These are phyloP conservation scores for Colletotrichum neosansevieriae DNA, from an alignment of 2,329 filamentous ascomycete genomes.

Conservation along the genomic window DNA sequence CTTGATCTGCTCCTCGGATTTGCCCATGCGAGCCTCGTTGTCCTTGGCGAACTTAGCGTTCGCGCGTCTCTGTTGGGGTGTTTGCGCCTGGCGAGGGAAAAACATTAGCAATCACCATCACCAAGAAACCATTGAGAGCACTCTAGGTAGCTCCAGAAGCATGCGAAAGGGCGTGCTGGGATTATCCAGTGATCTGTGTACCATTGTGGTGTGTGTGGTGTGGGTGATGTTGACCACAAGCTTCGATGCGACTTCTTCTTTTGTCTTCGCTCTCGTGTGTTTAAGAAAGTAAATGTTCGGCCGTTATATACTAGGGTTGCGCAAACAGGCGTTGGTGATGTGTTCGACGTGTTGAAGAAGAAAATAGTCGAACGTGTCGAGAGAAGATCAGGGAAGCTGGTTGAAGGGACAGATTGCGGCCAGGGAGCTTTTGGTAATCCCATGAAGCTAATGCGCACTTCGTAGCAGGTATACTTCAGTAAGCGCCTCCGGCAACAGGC, in stretches of 20 bases:
- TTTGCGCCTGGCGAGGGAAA: constrained; percentile 74
- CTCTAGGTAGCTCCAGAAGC: not conserved
- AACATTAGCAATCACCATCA: constrained; percentile 1
- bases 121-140: not conserved
- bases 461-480: constrained; percentile 2
- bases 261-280: not conserved
- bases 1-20: constrained; percentile 74
- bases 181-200: constrained; percentile 29
- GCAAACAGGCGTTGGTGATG: constrained; percentile 6
- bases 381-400: constrained; percentile 39
- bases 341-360: not conserved
- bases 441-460: constrained; percentile 12
- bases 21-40: constrained; percentile 81
- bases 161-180: not conserved
- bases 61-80: constrained; percentile 83
- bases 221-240: constrained; percentile 10
- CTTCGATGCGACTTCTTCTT: constrained; percentile 18
- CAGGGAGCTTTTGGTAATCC: constrained; percentile 21
- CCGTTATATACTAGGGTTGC: constrained; percentile 15
- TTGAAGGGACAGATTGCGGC: constrained; percentile 41
- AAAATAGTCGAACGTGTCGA: constrained; percentile 25
- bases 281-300: not conserved
- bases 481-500: constrained; percentile 5
- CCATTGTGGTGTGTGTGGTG: constrained; percentile 40
- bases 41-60: constrained; percentile 83